These are phyloP conservation scores for Trametes cinnabarina DNA, from an alignment of 768 basidiomycete species.

Conservation along the genomic window DNA sequence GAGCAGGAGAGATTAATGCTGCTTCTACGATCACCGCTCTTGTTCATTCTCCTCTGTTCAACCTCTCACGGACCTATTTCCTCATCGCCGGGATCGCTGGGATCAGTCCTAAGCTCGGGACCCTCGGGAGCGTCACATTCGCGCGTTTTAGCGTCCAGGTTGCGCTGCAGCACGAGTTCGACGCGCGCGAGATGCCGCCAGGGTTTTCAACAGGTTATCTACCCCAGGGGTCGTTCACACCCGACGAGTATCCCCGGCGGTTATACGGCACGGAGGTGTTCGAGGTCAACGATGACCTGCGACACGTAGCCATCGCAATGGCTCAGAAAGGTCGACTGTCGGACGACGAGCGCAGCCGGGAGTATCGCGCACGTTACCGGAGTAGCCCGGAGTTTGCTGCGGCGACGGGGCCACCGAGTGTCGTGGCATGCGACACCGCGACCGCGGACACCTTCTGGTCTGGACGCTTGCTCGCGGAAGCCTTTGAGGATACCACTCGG, in stretches of 20 bases:
- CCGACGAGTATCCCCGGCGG: constrained; percentile 26
- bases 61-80: constrained; percentile 42
- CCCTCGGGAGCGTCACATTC: constrained; percentile 38
- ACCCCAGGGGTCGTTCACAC: constrained; percentile 30
- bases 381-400: constrained; percentile 25
- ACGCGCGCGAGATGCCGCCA: constrained; percentile 39
- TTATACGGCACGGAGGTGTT: constrained; percentile 48
- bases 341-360: constrained; percentile 31
- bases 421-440: constrained; percentile 37
- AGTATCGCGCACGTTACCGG: constrained; percentile 35
- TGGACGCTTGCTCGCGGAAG: constrained; percentile 35
- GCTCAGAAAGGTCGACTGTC: constrained; percentile 33
- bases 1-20: constrained; percentile 44
- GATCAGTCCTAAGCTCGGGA: constrained; percentile 38
- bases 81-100: constrained; percentile 43
- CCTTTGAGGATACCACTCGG: constrained; percentile 38
- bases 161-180: constrained; percentile 40
- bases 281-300: constrained; percentile 43
- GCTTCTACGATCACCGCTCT: constrained; percentile 34
- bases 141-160: constrained; percentile 40
- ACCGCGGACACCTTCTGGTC: constrained; percentile 39
- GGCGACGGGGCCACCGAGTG: constrained; percentile 32
- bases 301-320: constrained; percentile 29
- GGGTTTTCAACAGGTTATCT: constrained; percentile 40
- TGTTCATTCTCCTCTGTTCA: constrained; percentile 33